Evolutionary conservation across 768 basidiomycete species (phyloP).

Genomic region (Calocera cornea): DNA sequence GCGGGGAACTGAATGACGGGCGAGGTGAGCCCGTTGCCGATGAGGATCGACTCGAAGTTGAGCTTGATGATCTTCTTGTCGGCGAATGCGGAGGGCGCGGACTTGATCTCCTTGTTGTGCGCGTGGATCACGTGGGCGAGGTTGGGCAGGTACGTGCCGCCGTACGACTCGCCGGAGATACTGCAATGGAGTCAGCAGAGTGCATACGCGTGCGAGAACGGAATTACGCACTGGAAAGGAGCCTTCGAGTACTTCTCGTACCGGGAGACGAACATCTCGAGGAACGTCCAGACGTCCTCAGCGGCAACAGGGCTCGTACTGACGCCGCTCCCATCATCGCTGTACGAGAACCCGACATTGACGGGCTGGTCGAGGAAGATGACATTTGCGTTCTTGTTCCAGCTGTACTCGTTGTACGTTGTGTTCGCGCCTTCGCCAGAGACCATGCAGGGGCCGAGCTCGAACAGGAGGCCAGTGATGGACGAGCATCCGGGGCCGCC

Average conservation of each 20-base stretch:
- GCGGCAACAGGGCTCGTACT: slow-evolving; percentile 74
- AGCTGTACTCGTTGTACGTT: slow-evolving; percentile 63
- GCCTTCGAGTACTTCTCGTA: slow-evolving; percentile 57
- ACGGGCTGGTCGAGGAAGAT: slow-evolving; percentile 67
- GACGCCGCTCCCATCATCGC: slow-evolving; percentile 57
- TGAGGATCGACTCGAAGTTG: slow-evolving; percentile 69
- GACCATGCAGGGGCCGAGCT: slow-evolving; percentile 79
- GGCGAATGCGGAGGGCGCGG: slow-evolving; percentile 24
- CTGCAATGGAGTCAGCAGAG: slow-evolving; percentile 18
- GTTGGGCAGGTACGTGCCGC: slow-evolving; percentile 73
- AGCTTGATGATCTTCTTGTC: slow-evolving; percentile 36
- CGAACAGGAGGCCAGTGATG: slow-evolving; percentile 76
- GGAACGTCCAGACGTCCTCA: slow-evolving; percentile 77
- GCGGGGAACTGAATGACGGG: slow-evolving; percentile 67
- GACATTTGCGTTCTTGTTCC: slow-evolving; percentile 65
- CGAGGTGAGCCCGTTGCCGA: slow-evolving; percentile 81
- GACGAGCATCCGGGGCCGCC: slow-evolving; percentile 61
- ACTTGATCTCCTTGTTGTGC: slow-evolving; percentile 48
- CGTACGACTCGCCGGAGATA: slow-evolving; percentile 31
- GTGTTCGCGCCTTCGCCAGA: slow-evolving; percentile 54
- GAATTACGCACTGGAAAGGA: slow-evolving; percentile 69
- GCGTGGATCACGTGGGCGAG: slow-evolving; percentile 72
- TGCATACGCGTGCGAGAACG: neutral
- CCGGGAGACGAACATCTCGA: slow-evolving; percentile 63
- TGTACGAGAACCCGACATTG: slow-evolving; percentile 82